Conservation (phyloP, 148 eudicot genomes). For the Selenicereus undatus region DNA sequence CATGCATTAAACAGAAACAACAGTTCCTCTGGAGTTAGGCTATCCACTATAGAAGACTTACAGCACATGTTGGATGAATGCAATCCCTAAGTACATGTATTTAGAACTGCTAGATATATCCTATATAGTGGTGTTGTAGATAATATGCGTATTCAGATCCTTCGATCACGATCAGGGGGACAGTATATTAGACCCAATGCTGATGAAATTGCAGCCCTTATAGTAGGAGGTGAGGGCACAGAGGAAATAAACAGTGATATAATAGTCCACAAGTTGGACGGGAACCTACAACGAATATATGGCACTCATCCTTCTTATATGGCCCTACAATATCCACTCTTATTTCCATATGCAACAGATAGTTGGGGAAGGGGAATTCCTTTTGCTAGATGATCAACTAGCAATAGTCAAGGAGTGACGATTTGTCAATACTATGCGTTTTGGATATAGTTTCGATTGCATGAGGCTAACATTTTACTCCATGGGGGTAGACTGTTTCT, state of each 20-base stretch:
- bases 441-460: not conserved
- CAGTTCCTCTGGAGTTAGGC: not conserved
- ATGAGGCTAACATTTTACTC: not conserved
- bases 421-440: not conserved
- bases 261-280: not conserved
- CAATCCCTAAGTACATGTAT: not conserved
- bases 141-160: not conserved
- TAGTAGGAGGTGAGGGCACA: not conserved
- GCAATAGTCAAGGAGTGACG: not conserved
- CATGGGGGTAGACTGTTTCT: not conserved
- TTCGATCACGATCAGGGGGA: not conserved
- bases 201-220: not conserved
- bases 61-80: not conserved
- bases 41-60: not conserved
- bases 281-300: not conserved
- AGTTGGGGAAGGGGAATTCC: not conserved
- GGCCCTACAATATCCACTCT: not conserved
- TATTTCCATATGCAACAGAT: not conserved
- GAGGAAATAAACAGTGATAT: not conserved
- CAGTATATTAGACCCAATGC: not conserved
- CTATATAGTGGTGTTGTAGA: not conserved
- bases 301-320: not conserved
- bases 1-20: not conserved
- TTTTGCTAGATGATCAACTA: not conserved
- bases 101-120: not conserved